phyloP scores from a whole-genome alignment of 2,329 filamentous ascomycete genomes.

The Ilyonectria mors-panacis region DNA sequence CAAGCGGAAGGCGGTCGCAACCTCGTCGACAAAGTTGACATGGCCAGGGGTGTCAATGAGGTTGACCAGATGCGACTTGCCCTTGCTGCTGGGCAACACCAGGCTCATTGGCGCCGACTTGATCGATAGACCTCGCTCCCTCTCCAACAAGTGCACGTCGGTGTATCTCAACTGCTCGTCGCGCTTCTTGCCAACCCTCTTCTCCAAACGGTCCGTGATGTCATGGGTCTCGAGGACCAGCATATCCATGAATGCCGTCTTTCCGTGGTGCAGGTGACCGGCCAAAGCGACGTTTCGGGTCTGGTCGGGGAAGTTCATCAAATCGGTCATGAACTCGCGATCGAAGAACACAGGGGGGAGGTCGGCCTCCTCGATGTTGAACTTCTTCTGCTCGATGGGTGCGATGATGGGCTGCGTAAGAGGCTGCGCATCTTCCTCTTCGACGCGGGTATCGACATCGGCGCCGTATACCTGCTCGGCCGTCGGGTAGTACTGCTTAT shows the following conservation, averaged over 20 bases:
- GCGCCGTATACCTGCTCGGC: slow-evolving; percentile 94
- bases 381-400: slow-evolving; percentile 95
- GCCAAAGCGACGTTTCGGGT: slow-evolving; percentile 93
- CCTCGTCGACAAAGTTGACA: slow-evolving; percentile 98
- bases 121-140: slow-evolving; percentile 90
- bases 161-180: slow-evolving; percentile 97
- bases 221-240: slow-evolving; percentile 96
- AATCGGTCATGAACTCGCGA: slow-evolving; percentile 91
- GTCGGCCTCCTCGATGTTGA: slow-evolving; percentile 92
- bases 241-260: slow-evolving; percentile 99
- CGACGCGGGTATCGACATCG: slow-evolving; percentile 94
- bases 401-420: slow-evolving; percentile 94
- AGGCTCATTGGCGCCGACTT: slow-evolving; percentile 96
- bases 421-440: slow-evolving; percentile 97
- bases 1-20: slow-evolving; percentile 87
- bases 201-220: slow-evolving; percentile 82
- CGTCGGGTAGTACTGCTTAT: slow-evolving; percentile 99
- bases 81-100: slow-evolving; percentile 87
- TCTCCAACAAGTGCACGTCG: slow-evolving; percentile 89
- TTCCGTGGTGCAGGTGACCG: slow-evolving; percentile 96
- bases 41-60: slow-evolving; percentile 97
- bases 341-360: slow-evolving; percentile 91
- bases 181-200: slow-evolving; percentile 82
- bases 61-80: slow-evolving; percentile 96
- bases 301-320: slow-evolving; percentile 97